Percentiles rank a stretch among this genome's conserved stretches.
phyloP scores from a whole-genome alignment of 2,329 filamentous ascomycete species.

The Paraphaeosphaeria sporulosa region DNA sequence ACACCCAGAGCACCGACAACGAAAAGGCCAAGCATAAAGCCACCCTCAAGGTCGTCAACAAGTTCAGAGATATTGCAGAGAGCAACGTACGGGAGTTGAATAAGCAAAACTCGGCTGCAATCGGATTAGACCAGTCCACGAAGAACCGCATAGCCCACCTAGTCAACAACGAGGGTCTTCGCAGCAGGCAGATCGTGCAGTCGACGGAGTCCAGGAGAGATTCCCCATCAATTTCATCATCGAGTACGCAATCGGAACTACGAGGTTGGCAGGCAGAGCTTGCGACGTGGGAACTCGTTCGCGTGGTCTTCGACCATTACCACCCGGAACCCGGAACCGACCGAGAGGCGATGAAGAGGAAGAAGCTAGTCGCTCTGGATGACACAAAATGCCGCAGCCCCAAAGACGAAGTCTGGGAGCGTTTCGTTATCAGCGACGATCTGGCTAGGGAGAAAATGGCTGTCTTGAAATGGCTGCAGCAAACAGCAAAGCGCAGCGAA shows the following conservation, averaged over 20 bases:
- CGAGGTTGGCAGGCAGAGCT: conserved; percentile 80
- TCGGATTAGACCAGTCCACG: conserved; percentile 39
- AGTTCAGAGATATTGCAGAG: conserved; percentile 60
- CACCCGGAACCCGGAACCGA: conserved; percentile 51
- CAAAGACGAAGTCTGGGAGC: conserved; percentile 71
- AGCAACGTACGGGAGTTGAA: conserved; percentile 57
- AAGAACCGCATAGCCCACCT: conserved; percentile 44
- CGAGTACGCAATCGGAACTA: conserved; percentile 57
- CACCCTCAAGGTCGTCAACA: conserved; percentile 47
- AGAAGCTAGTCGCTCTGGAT: conserved; percentile 40
- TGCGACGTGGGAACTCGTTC: conserved; percentile 89
- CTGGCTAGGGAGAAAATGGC: conserved; percentile 79
- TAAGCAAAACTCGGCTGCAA: conserved; percentile 52
- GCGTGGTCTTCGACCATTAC: conserved; percentile 76
- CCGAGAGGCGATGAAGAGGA: conserved; percentile 40
- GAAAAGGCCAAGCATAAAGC: conserved; percentile 62
- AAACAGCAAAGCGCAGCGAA: conserved; percentile 71
- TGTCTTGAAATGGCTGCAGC: conserved; percentile 86
- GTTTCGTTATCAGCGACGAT: conserved; percentile 77
- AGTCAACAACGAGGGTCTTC: conserved; percentile 26
- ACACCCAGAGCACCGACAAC: conserved; percentile 38
- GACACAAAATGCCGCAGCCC: conserved; percentile 60
- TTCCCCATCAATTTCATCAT: conserved; percentile 22
- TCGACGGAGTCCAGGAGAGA: conserved; percentile 11
- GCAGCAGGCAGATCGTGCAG: conserved; percentile 28